Evolutionary conservation across 257 asterid genomes (phyloP).

Genomic region (Oldenlandia corymbosa): DNA sequence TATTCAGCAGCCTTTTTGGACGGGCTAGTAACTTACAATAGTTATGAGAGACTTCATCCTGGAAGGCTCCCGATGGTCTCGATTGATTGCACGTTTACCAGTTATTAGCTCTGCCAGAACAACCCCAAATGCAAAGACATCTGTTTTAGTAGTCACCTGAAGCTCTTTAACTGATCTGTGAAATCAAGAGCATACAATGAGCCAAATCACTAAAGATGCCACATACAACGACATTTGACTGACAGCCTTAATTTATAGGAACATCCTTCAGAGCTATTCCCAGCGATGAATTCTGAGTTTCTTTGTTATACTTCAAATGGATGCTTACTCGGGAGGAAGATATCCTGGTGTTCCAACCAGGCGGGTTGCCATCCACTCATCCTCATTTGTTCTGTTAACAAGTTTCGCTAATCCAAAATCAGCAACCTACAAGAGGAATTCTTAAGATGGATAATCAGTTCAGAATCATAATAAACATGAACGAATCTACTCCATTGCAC

Average conservation of each 20-base stretch:
- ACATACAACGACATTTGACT: too few relatives aligned
- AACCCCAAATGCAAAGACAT: conserved; percentile 84
- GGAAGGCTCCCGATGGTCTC: conserved; percentile 49
- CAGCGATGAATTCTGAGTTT: not conserved
- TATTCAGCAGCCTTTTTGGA: not conserved
- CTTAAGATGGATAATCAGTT: conserved; percentile 6
- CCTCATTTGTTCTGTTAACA: conserved; percentile 60
- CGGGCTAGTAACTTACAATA: conserved; percentile 42
- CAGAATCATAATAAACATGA: not conserved
- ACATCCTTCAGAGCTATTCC: not conserved
- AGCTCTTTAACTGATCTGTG: conserved; percentile 76
- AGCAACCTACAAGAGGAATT: conserved; percentile 47
- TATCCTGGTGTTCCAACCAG: conserved; percentile 91
- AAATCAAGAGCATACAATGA: conserved; percentile 2
- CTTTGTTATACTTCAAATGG: not conserved
- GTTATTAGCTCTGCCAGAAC: conserved; percentile 81
- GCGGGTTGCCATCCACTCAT: conserved; percentile 61
- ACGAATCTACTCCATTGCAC: not conserved
- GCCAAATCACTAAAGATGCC: conserved; percentile 3
- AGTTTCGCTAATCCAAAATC: conserved; percentile 89
- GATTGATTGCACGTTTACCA: conserved; percentile 74
- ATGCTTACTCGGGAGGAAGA: conserved; percentile 84
- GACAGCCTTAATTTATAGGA: too few relatives aligned
- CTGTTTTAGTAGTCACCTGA: conserved; percentile 79
- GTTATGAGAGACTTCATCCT: conserved; percentile 78